Percentiles rank a stretch among this genome's conserved stretches.
Evolutionary conservation across 1,284 basidiomycete genomes (phyloP).

Genomic region (Paramarasmius palmivorus): DNA sequence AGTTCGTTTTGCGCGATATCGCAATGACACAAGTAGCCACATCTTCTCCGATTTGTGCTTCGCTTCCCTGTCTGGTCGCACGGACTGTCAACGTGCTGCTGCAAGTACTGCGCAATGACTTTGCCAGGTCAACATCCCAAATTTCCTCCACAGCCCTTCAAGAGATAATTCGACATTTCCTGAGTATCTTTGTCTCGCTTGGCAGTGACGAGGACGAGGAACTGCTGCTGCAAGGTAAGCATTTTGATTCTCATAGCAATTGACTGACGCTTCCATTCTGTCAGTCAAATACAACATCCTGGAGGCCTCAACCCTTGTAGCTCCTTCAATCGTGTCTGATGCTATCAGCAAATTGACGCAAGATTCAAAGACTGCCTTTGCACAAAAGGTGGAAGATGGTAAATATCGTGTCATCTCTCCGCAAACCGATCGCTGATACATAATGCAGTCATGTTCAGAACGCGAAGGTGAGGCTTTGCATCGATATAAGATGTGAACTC

Average conservation of each 20-base stretch:
- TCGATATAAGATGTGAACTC: background rate
- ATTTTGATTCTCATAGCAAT: background rate
- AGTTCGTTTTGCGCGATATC: background rate
- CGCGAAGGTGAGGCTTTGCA: conserved; percentile 2
- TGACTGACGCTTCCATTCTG: background rate
- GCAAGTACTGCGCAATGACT: too few species aligned
- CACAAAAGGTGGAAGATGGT: conserved; percentile 29
- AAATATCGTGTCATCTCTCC: conserved; percentile 3
- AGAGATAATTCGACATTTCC: too few species aligned
- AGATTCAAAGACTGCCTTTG: conserved; percentile 23
- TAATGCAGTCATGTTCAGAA: conserved; percentile 9
- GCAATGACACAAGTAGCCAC: background rate
- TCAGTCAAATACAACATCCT: conserved; percentile 44
- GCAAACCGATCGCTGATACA: background rate
- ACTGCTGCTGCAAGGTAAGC: background rate
- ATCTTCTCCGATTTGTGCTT: too few species aligned
- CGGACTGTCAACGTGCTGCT: too few species aligned
- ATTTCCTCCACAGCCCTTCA: too few species aligned
- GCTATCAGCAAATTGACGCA: conserved; percentile 23
- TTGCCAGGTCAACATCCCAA: too few species aligned
- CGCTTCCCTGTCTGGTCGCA: too few species aligned
- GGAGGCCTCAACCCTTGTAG: conserved; percentile 31
- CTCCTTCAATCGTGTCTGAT: conserved; percentile 15
- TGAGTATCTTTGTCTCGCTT: too few species aligned
- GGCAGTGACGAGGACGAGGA: too few species aligned